phyloP scores from a whole-genome alignment of 306 rosid genomes.

The Acacia crassicarpa region DNA sequence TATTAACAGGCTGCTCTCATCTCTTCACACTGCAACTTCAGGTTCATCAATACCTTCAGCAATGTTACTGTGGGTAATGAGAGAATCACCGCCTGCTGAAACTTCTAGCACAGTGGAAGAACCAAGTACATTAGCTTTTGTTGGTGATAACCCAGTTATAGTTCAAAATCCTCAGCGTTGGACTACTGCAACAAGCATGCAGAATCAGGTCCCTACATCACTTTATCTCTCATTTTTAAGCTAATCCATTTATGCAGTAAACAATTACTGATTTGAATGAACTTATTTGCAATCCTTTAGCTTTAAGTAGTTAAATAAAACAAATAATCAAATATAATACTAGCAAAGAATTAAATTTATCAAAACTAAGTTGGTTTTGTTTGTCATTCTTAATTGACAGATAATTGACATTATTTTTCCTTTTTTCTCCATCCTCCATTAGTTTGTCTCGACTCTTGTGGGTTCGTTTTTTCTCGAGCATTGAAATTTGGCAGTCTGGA shows the following conservation, averaged over 20 bases:
- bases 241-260: slow-evolving; percentile 22
- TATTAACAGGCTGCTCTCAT: background rate
- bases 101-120: slow-evolving; percentile 52
- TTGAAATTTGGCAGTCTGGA: background rate
- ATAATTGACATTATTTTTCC: background rate
- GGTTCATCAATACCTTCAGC: slow-evolving; percentile 90
- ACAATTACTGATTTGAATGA: slow-evolving; percentile 6
- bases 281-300: slow-evolving; percentile 8
- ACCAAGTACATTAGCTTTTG: slow-evolving; percentile 61
- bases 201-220: slow-evolving; percentile 62
- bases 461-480: background rate
- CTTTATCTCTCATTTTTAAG: slow-evolving; percentile 7
- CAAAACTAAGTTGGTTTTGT: background rate
- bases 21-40: slow-evolving; percentile 38
- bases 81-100: slow-evolving; percentile 71
- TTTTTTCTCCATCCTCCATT: background rate
- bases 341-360: background rate
- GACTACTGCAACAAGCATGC: slow-evolving; percentile 63
- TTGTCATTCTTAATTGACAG: background rate
- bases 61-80: slow-evolving; percentile 75
- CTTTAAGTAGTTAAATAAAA: slow-evolving; percentile 4
- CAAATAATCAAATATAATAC: background rate
- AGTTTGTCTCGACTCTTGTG: background rate
- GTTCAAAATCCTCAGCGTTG: slow-evolving; percentile 64
- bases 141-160: slow-evolving; percentile 48